phyloP scores from a whole-genome alignment of 2,329 filamentous ascomycete species.

The Thielaviopsis populi region DNA sequence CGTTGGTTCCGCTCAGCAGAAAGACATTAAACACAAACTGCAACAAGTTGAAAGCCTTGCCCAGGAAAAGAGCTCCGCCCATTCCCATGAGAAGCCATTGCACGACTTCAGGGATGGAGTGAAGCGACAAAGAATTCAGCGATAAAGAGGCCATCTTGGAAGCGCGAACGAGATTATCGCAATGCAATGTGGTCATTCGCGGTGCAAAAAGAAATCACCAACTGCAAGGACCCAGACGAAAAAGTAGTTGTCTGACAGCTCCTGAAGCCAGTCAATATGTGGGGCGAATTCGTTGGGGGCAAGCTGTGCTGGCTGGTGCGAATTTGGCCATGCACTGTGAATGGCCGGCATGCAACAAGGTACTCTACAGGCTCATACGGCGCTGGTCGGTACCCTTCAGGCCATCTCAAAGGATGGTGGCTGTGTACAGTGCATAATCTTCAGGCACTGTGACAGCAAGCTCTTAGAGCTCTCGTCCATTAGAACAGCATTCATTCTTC shows the following conservation, averaged over 20 bases:
- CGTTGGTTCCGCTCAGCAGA: constrained; percentile 47
- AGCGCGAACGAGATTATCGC: neutral
- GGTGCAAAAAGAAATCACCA: neutral
- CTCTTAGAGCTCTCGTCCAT: neutral
- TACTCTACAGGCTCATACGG: neutral
- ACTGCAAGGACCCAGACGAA: neutral
- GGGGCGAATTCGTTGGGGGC: constrained; percentile 1
- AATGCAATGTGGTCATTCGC: neutral
- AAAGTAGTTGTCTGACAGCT: neutral
- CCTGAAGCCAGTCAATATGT: constrained; percentile 2
- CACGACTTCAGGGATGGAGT: constrained; percentile 29
- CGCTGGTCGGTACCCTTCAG: neutral
- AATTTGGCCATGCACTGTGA: neutral
- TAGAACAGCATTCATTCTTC: neutral
- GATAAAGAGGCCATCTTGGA: constrained; percentile 3
- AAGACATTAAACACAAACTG: constrained; percentile 53
- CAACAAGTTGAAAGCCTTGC: constrained; percentile 42
- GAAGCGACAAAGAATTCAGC: neutral
- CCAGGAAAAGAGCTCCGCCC: constrained; percentile 44
- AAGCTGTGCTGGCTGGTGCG: neutral
- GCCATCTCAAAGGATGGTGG: neutral
- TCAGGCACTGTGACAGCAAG: neutral
- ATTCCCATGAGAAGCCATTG: constrained; percentile 35
- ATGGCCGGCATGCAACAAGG: neutral
- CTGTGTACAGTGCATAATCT: neutral